Evolutionary conservation across 2,329 filamentous ascomycete genomes (phyloP), one percentile per base, ranked within the genome.

Genomic region (Lecanicillium sp.): DNA sequence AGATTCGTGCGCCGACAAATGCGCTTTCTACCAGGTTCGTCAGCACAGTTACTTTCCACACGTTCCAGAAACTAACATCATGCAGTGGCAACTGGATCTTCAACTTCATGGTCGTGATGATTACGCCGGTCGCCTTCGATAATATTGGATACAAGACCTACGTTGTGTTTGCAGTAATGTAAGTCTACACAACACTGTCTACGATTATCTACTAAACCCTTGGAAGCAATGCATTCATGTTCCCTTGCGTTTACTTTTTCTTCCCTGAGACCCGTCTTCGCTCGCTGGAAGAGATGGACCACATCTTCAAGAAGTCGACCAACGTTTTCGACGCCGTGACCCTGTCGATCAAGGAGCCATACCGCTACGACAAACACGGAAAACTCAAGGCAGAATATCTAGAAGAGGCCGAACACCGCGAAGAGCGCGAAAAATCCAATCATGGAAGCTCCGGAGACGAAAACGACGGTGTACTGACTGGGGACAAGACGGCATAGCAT

Each of bases 11-110:
- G 2, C 68, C 68, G 55, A 66, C 67, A 11, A 66, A 67, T 33
- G 70, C 70, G 14, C 64, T 83, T 3, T 77, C 77, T 0, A 82
- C 79, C 9, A 48, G 44, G 44, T 48, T n/a, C n/a, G n/a, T n/a
- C n/a, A n/a, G n/a, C n/a, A n/a, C n/a, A n/a, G n/a, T n/a, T n/a
- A n/a, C n/a, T n/a, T n/a, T n/a, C n/a, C n/a, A n/a, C n/a, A n/a
- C n/a, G n/a, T n/a, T n/a, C n/a, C n/a, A 38, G 12, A 30, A 12
- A 15, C 36, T 37, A 32, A 37, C 24, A 9, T 8, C 9, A 24
- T 7, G 6, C 20, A 48, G 45, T 37, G 45, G 37, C 0, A 48
- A 48, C 23, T 48, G 45, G 45, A 48, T 48, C 8, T 48, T 48
- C 30, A 48, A 48, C 29, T 48, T 48, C 14, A 48, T 48, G 45